These are phyloP conservation scores for Globisporangium cederbergense DNA, from an alignment of 352 stramenopile genomes.

Conservation along the genomic window DNA sequence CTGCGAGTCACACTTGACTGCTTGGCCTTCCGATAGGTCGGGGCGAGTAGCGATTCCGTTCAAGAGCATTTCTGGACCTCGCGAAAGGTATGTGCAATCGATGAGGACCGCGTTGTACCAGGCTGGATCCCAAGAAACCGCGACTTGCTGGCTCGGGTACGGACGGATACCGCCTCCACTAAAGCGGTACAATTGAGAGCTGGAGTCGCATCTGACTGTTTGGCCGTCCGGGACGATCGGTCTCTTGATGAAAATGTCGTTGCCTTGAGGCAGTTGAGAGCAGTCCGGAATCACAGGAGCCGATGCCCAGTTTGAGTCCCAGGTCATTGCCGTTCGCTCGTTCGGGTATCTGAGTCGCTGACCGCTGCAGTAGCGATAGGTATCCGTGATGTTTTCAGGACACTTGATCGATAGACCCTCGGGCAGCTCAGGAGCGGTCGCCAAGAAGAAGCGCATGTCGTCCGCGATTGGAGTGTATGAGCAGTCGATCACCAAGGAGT, in stretches of 20 bases:
- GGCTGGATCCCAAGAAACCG: conserved; percentile 14
- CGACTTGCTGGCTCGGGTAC: conserved; percentile 13
- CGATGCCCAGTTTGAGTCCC: conserved; percentile 18
- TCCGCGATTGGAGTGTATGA: conserved; percentile 19
- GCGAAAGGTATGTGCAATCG: neutral
- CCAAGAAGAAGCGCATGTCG: conserved; percentile 17
- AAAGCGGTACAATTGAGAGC: conserved; percentile 9
- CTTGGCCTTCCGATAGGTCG: conserved; percentile 6
- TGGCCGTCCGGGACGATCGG: conserved; percentile 17
- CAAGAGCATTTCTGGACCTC: neutral
- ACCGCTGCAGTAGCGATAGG: conserved; percentile 12
- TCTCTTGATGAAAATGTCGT: conserved; percentile 19
- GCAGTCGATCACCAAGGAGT: conserved; percentile 14
- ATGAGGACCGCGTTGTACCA: conserved; percentile 7
- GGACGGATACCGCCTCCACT: neutral
- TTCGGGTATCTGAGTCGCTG: conserved; percentile 17
- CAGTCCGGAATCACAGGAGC: conserved; percentile 12
- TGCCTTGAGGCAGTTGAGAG: conserved; percentile 3
- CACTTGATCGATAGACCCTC: conserved; percentile 15
- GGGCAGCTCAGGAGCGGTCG: neutral
- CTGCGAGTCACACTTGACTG: conserved; percentile 13
- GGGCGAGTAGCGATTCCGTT: neutral
- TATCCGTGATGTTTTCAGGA: neutral
- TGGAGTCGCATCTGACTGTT: conserved; percentile 14
- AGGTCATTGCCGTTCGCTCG: conserved; percentile 16